Percentiles rank a stretch among this genome's conserved stretches.
These are phyloP conservation scores for Raffaelea deltoideospora DNA, from an alignment of 2,329 filamentous ascomycete species.

Conservation along the genomic window DNA sequence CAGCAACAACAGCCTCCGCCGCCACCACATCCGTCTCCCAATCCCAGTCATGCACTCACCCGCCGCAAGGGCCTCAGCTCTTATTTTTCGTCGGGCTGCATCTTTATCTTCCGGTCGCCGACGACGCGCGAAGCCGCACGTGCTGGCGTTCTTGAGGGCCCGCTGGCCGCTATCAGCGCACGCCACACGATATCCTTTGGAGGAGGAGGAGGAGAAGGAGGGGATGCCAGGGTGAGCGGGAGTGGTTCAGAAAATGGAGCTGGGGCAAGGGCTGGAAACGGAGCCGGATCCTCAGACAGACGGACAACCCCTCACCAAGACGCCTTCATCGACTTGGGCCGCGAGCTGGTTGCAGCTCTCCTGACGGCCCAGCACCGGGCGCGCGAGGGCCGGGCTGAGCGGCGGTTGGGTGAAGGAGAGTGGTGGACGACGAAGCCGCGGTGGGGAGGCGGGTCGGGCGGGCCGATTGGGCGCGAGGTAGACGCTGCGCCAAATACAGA, in stretches of 20 bases:
- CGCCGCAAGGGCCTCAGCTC: slow-evolving; percentile 20
- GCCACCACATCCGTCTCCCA: neutral
- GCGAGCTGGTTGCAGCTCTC: slow-evolving; percentile 44
- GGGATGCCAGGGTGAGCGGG: neutral
- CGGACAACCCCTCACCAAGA: slow-evolving; percentile 32
- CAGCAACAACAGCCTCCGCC: neutral
- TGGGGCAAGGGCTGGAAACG: no score
- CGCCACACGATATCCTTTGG: slow-evolving; percentile 38
- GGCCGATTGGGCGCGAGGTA: slow-evolving; percentile 46
- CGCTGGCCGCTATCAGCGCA: slow-evolving; percentile 43
- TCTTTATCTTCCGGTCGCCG: slow-evolving; percentile 45
- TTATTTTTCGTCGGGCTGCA: slow-evolving; percentile 42
- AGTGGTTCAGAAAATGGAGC: no score
- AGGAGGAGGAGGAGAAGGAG: neutral
- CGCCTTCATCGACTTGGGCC: slow-evolving; percentile 44
- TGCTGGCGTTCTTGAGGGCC: slow-evolving; percentile 44
- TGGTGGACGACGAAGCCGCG: slow-evolving; percentile 48
- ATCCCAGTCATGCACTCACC: neutral
- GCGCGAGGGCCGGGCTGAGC: slow-evolving; percentile 40
- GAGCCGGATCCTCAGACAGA: no score
- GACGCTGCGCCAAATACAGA: slow-evolving; percentile 23
- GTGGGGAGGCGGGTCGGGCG: slow-evolving; percentile 49
- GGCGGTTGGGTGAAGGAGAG: slow-evolving; percentile 37
- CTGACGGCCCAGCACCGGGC: slow-evolving; percentile 49
- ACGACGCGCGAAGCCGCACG: slow-evolving; percentile 44